Base-by-base conservation (phyloP, 1,139 yeast genomes). In the Arxiozyma slooffiae region DNA sequence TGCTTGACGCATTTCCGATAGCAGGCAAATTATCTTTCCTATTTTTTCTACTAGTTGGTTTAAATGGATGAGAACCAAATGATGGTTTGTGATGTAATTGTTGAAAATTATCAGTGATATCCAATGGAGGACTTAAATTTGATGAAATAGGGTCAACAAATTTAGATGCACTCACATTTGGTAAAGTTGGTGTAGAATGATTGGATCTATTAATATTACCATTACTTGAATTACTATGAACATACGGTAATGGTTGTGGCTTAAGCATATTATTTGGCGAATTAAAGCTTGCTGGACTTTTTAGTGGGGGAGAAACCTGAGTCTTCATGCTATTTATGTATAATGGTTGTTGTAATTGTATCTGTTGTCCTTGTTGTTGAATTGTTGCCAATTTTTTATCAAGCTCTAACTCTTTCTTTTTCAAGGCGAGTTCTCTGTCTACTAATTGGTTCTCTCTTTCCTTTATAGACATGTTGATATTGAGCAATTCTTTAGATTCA, bases 371-470 rank as follows among this genome's bases (percentile, higher is more conserved):
- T 11, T 30, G 36, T 30, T 8, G 59, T n/a, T 58, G 60, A 44
- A 51, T 57, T 16, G 46, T 53, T 22, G 58, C 55, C 3, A 51
- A n/a, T 42, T 42, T 46, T 21, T 39, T 45, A 14, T 45, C 43
- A 17, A 45, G 34, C 20, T 38, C 42, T 9, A 30, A 3, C 21
- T 45, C 48, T 30, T 39, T 45, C 20, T 24, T 40, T 3, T 42
- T 42, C 3, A 69, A 56, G 41, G 66, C 68, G 26, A 63, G 42
- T 59, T 75, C 77, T 47, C 71, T 67, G 51, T 68, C 69, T 50
- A 66, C 57, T 53, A 76, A 60, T 21, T 73, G 78, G 40, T 68
- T 48, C 55, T 75, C 78, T 38, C 60, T 57, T 39, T 57, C 59
- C 38, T 56, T 54, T 41, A 60, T 42, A 7, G 56, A 41, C 18